Conservation (phyloP, 2,329 filamentous ascomycete species). For the Aspergillus hortae region DNA sequence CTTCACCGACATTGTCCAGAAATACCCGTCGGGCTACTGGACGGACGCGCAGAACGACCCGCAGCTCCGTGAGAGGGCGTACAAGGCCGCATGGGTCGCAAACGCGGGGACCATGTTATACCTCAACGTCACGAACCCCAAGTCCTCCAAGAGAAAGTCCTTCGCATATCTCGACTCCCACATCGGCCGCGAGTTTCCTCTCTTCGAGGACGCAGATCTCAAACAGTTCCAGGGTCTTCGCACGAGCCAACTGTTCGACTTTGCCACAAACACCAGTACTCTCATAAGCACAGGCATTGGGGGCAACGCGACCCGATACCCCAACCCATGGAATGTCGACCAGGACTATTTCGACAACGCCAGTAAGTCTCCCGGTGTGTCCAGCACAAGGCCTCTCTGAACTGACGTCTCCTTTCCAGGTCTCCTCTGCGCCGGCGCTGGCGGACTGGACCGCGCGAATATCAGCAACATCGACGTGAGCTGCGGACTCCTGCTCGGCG, state of each 20-base stretch:
- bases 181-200: constrained; percentile 18
- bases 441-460: constrained; percentile 35
- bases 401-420: background rate
- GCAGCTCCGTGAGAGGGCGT: constrained; percentile 39
- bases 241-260: constrained; percentile 4
- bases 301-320: background rate
- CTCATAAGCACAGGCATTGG: background rate
- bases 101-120: constrained; percentile 41
- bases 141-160: constrained; percentile 27
- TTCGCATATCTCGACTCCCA: background rate
- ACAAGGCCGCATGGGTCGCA: constrained; percentile 43
- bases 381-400: background rate
- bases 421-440: constrained; percentile 25
- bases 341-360: background rate
- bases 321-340: background rate
- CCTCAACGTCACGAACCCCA: constrained; percentile 38
- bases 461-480: constrained; percentile 40
- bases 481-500: constrained; percentile 43
- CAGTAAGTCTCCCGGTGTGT: background rate
- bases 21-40: constrained; percentile 28
- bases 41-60: constrained; percentile 19
- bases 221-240: constrained; percentile 1
- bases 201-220: constrained; percentile 5
- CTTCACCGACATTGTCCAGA: background rate
- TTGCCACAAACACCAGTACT: background rate